Evolutionary conservation across 768 basidiomycete genomes (phyloP).

Genomic region (Hypholoma fasciculare): DNA sequence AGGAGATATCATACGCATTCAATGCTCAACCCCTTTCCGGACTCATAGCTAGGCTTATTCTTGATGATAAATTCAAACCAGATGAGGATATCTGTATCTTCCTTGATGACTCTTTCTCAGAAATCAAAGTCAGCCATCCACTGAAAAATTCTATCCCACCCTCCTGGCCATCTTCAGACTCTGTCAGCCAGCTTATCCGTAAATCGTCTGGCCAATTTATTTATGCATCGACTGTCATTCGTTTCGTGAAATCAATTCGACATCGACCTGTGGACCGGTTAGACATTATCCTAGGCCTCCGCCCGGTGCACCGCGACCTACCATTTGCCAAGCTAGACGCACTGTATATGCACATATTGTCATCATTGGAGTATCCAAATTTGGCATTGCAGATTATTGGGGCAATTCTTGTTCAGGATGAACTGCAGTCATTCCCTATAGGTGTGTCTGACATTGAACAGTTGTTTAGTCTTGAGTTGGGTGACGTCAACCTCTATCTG

Average conservation of each 20-base stretch:
- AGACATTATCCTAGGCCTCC: slow-evolving; percentile 1
- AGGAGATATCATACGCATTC: slow-evolving; percentile 1
- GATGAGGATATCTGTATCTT: slow-evolving; percentile 6
- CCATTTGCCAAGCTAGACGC: slow-evolving; percentile 12
- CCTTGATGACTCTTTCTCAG: not conserved
- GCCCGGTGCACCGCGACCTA: not conserved
- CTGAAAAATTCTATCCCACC: not conserved
- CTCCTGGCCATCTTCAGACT: not conserved
- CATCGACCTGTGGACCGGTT: slow-evolving; percentile 3
- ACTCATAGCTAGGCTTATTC: not conserved
- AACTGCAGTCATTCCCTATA: too few species aligned
- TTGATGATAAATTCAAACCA: slow-evolving; percentile 2
- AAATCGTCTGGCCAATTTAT: slow-evolving; percentile 17
- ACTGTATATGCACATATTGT: slow-evolving; percentile 3
- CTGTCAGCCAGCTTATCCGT: not conserved
- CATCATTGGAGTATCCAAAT: not conserved
- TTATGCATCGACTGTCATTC: slow-evolving; percentile 13
- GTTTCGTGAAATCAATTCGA: slow-evolving; percentile 2
- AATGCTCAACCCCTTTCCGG: not conserved
- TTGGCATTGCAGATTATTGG: not conserved
- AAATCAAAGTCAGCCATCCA: slow-evolving; percentile 6
- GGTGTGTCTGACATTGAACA: not conserved
- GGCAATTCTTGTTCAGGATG: not conserved
- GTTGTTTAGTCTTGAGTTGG: not conserved
- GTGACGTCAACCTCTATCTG: not conserved